Evolutionary conservation across 2,329 filamentous ascomycete species (phyloP), one percentile per base, ranked within the genome.

Genomic region (Penicillium sp.): DNA sequence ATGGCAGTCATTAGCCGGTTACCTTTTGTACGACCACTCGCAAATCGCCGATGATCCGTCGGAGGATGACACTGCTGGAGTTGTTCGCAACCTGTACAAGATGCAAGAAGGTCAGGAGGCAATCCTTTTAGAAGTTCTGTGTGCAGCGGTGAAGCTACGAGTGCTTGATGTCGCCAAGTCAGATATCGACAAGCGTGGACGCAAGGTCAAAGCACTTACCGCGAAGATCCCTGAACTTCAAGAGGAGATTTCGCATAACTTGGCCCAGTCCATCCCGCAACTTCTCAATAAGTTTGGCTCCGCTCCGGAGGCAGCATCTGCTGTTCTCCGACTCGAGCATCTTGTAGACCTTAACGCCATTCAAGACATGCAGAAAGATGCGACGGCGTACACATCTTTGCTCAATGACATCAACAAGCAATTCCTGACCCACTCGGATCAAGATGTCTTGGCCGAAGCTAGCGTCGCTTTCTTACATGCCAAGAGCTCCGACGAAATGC

Each of bases 371-470:
- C 88, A 92, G 48, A 92, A 96, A 70, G 91, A 95, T 61, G 86
- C 91, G 0, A 87, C 88, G 1, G 88, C 87, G 2, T 96, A 95
- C 68, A 85, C 87, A 6, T 86, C 88, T 19, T 78, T 97, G 26
- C 79, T 99, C 1, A 92, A 96, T 63, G 92, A 97, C 66, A 91
- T 97, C 64, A 92, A 90, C 71, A 91, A 91, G 54, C 94, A 99
- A 66, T 97, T 99, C 75, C 87, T 89, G 65, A 87, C 91, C n/a
- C 94, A 99, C 68, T 90, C 90, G 39, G 91, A 96, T 66, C 89
- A 90, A 64, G 84, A 85, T 51, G 92, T 97, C 16, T 81, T 99
- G 42, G 86, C 86, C 10, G 92, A 97, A 72, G 93, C 92, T 13
- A 88, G 89, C 24, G 82, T 86, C 19, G 90, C 92, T 5, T 84